phyloP scores from a whole-genome alignment of 1,284 basidiomycete genomes.

The Agroathelia rolfsii region DNA sequence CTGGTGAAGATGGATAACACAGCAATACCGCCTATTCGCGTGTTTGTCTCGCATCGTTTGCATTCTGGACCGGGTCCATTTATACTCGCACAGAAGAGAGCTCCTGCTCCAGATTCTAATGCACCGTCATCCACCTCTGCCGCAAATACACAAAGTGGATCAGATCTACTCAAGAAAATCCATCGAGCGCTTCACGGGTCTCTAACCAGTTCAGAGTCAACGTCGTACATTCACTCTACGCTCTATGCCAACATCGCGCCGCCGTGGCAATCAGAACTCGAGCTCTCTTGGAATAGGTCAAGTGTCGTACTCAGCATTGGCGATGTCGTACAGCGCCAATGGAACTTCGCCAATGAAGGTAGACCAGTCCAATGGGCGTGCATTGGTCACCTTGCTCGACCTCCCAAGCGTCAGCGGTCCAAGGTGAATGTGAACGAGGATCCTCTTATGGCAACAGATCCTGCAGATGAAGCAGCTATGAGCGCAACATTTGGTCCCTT shows the following conservation, averaged over 20 bases:
- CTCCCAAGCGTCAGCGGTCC: conserved; percentile 14
- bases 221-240: conserved; percentile 7
- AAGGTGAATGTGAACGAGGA: conserved; percentile 2
- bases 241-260: conserved; percentile 1
- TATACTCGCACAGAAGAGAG: too few relatives aligned
- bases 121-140: too few relatives aligned
- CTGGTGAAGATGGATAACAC: too few relatives aligned
- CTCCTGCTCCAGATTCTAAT: too few relatives aligned
- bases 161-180: too few relatives aligned
- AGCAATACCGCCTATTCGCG: too few relatives aligned
- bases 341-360: conserved; percentile 61
- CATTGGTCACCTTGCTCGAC: conserved; percentile 61
- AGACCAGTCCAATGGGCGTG: conserved; percentile 71
- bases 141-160: too few relatives aligned
- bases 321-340: conserved; percentile 62
- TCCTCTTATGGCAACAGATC: conserved; percentile 1
- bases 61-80: too few relatives aligned
- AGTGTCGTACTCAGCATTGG: conserved; percentile 64
- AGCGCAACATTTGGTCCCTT: conserved; percentile 67
- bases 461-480: neutral
- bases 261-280: conserved; percentile 25
- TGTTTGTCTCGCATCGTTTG: too few relatives aligned
- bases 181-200: too few relatives aligned
- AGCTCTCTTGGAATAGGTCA: conserved; percentile 62
- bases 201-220: too few relatives aligned